A percentile compares a stretch with the other conserved stretches of the same genome.
phyloP scores from a whole-genome alignment of 2,329 filamentous ascomycete genomes.

The Aspergillus piperis region DNA sequence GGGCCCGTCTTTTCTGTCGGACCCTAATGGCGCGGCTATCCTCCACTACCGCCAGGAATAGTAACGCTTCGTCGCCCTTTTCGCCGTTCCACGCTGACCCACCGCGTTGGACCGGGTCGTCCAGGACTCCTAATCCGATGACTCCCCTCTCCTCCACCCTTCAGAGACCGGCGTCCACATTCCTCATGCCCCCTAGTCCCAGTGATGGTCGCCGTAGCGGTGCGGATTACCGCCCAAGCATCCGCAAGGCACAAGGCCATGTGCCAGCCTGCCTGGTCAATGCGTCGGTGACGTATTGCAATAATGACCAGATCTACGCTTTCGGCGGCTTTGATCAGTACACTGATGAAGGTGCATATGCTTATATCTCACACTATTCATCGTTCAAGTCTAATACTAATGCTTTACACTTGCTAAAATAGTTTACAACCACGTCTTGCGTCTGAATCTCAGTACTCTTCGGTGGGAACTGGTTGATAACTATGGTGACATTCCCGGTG shows the following conservation, averaged over 20 bases:
- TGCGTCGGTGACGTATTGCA: slow-evolving; percentile 97
- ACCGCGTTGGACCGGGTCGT: slow-evolving; percentile 35
- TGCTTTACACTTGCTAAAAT: neutral
- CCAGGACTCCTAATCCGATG: slow-evolving; percentile 29
- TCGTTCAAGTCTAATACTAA: slow-evolving; percentile 12
- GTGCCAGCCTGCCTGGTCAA: slow-evolving; percentile 94
- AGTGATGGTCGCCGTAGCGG: slow-evolving; percentile 63
- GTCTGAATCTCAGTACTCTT: slow-evolving; percentile 79
- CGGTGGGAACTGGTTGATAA: slow-evolving; percentile 98
- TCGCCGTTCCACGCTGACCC: slow-evolving; percentile 37
- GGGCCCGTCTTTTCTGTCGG: neutral
- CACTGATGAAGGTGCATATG: slow-evolving; percentile 74
- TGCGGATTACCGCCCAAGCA: slow-evolving; percentile 79
- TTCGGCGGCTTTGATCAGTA: slow-evolving; percentile 99
- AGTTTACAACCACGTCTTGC: slow-evolving; percentile 96
- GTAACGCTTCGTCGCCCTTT: slow-evolving; percentile 18
- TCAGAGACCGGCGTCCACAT: slow-evolving; percentile 66
- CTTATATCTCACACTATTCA: neutral
- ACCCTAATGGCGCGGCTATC: slow-evolving; percentile 13
- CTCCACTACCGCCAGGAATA: slow-evolving; percentile 9
- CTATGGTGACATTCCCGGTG: slow-evolving; percentile 95
- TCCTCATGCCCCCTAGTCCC: slow-evolving; percentile 87
- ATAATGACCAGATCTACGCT: slow-evolving; percentile 95
- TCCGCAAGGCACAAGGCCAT: slow-evolving; percentile 75
- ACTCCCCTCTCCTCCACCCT: slow-evolving; percentile 43